These are phyloP conservation scores for Cystobasidium onofrii DNA, from an alignment of 768 basidiomycete species.

Conservation along the genomic window DNA sequence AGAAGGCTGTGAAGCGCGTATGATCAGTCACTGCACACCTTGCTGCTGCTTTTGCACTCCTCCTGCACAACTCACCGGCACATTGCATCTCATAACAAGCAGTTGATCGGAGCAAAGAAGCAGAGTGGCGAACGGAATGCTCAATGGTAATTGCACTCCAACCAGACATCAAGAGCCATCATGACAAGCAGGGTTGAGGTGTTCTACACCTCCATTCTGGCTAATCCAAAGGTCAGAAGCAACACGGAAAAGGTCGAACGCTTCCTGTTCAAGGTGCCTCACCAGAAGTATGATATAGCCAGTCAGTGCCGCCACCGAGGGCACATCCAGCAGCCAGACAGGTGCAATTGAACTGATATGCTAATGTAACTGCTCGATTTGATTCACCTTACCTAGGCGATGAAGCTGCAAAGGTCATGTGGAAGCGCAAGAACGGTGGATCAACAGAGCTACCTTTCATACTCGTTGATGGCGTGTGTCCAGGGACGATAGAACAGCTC, in stretches of 20 bases:
- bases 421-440: slow-evolving; percentile 40
- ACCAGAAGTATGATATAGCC: slow-evolving; percentile 14
- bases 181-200: slow-evolving; percentile 37
- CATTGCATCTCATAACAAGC: too few species aligned
- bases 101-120: too few species aligned
- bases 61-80: slow-evolving; percentile 10
- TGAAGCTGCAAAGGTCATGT: slow-evolving; percentile 37
- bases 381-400: slow-evolving; percentile 7
- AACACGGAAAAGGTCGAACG: slow-evolving; percentile 22
- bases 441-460: slow-evolving; percentile 38
- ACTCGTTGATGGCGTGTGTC: slow-evolving; percentile 22
- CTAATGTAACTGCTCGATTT: too few species aligned
- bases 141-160: not conserved
- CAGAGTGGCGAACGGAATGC: not conserved
- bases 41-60: not conserved
- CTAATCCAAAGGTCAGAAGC: slow-evolving; percentile 35
- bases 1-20: slow-evolving; percentile 32
- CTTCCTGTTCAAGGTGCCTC: slow-evolving; percentile 19
- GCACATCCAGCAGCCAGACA: not conserved
- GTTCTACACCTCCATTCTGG: slow-evolving; percentile 38
- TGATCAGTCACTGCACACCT: slow-evolving; percentile 1
- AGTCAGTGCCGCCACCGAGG: not conserved
- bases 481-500: slow-evolving; percentile 33
- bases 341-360: too few species aligned
- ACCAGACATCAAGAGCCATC: not conserved